phyloP scores from a whole-genome alignment of 2,329 filamentous ascomycete genomes.

The Stylonectria norvegica region DNA sequence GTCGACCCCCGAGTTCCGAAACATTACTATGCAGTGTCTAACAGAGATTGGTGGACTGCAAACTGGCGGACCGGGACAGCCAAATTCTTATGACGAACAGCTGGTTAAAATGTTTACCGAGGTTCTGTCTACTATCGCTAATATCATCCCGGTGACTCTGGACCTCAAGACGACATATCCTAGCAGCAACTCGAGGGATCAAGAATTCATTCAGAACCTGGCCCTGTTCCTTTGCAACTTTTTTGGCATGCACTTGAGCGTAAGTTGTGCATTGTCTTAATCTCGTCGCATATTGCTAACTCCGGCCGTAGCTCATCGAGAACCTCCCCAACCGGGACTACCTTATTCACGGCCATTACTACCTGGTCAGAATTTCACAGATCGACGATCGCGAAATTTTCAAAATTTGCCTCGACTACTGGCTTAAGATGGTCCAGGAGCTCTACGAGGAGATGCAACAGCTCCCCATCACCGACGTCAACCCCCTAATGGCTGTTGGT shows the following conservation, averaged over 20 bases:
- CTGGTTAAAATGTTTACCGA: conserved; percentile 98
- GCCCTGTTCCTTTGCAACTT: conserved; percentile 96
- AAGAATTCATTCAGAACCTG: conserved; percentile 96
- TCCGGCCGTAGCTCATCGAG: conserved; percentile 69
- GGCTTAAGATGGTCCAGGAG: conserved; percentile 97
- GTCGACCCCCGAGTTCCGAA: conserved; percentile 90
- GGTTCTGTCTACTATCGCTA: conserved; percentile 85
- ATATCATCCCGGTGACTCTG: conserved; percentile 85
- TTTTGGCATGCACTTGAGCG: conserved; percentile 87
- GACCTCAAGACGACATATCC: conserved; percentile 91
- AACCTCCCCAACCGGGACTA: conserved; percentile 94
- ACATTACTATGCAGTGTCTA: conserved; percentile 92
- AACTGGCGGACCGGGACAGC: conserved; percentile 66
- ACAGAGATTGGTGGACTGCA: conserved; percentile 96
- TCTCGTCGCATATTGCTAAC: conserved; percentile 16
- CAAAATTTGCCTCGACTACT: conserved; percentile 99
- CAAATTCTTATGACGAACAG: conserved; percentile 85
- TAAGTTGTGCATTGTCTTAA: conserved; percentile 37
- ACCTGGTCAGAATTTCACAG: conserved; percentile 95
- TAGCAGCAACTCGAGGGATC: conserved; percentile 85
- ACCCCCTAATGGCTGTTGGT: conserved; percentile 78
- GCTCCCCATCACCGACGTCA: conserved; percentile 87
- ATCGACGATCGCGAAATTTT: conserved; percentile 99
- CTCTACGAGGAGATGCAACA: conserved; percentile 99
- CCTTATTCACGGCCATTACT: conserved; percentile 93